These are phyloP conservation scores for Karstenula rhodostoma DNA, from an alignment of 2,329 filamentous ascomycete species.

Conservation along the genomic window DNA sequence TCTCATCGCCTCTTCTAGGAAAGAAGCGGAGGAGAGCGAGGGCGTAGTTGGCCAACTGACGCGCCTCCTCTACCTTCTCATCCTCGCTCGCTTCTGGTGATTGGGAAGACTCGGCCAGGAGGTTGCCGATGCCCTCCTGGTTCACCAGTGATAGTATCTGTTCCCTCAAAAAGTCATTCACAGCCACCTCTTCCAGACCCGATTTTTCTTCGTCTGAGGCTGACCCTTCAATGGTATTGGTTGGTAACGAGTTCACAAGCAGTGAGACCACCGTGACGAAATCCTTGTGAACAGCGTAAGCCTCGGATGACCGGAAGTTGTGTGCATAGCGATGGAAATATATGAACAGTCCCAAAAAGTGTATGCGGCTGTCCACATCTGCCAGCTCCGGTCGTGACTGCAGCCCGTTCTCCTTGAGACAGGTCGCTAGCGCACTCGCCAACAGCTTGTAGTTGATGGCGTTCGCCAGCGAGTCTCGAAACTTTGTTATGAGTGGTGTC, in stretches of 20 bases:
- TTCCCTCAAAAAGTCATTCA: conserved; percentile 64
- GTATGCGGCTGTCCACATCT: conserved; percentile 57
- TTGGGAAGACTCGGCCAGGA: conserved; percentile 59
- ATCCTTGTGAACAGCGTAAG: conserved; percentile 58
- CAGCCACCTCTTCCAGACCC: conserved; percentile 30
- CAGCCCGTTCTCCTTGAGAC: conserved; percentile 37
- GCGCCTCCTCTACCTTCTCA: conserved; percentile 65
- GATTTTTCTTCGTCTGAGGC: conserved; percentile 39
- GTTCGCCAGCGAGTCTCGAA: conserved; percentile 52
- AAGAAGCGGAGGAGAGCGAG: conserved; percentile 87
- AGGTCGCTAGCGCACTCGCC: conserved; percentile 41
- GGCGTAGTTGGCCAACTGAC: conserved; percentile 83
- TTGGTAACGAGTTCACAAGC: conserved; percentile 64
- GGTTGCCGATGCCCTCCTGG: conserved; percentile 73
- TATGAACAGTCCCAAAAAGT: conserved; percentile 67
- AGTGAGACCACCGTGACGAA: conserved; percentile 65
- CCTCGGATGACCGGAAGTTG: conserved; percentile 47
- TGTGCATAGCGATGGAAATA: conserved; percentile 63
- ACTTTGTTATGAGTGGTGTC: conserved; percentile 29
- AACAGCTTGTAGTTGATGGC: conserved; percentile 61
- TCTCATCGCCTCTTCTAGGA: conserved; percentile 81
- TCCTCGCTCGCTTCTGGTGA: conserved; percentile 47
- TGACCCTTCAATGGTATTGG: conserved; percentile 62
- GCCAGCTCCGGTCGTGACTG: conserved; percentile 38
- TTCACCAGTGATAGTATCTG: conserved; percentile 77